Conservation (phyloP, 2,329 filamentous ascomycete species). For the Penicillium capsulatum region DNA sequence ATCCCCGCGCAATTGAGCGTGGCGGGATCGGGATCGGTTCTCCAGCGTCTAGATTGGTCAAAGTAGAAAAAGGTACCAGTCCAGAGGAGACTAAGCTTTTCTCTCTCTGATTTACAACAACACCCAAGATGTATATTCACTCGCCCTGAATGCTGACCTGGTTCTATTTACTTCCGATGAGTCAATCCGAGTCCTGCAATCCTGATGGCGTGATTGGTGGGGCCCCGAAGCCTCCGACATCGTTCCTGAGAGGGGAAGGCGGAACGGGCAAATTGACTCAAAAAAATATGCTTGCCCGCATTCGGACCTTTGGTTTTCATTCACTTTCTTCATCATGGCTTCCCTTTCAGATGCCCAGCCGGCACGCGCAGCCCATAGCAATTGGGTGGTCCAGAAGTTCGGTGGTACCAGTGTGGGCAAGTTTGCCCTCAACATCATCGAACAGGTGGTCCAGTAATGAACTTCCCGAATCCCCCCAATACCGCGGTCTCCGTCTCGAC, state of each 20-base stretch:
- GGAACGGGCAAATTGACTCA: conserved; percentile 19
- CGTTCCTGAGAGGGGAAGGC: conserved; percentile 16
- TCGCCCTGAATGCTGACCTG: too few relatives aligned
- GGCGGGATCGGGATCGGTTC: too few relatives aligned
- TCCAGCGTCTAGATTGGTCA: too few relatives aligned
- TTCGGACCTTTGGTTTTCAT: conserved; percentile 25
- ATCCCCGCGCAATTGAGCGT: too few relatives aligned
- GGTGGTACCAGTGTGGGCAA: conserved; percentile 95
- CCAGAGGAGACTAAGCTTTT: too few relatives aligned
- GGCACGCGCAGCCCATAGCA: conserved; percentile 25
- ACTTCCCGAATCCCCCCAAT: neutral
- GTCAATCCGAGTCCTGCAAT: too few relatives aligned
- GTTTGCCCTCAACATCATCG: conserved; percentile 72
- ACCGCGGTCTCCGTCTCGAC: neutral
- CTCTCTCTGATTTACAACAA: too few relatives aligned
- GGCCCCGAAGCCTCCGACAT: conserved; percentile 21
- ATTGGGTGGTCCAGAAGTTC: conserved; percentile 91
- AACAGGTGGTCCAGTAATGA: conserved; percentile 64
- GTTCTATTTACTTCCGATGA: too few relatives aligned
- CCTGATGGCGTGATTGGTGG: conserved; percentile 21
- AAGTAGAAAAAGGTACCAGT: too few relatives aligned
- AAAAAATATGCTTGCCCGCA: conserved; percentile 9
- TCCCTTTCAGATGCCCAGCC: conserved; percentile 11
- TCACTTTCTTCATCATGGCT: conserved; percentile 14
- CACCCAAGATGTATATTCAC: too few relatives aligned